Percentiles rank a stretch among this genome's conserved stretches.
These are phyloP conservation scores for Omphalea diandra DNA, from an alignment of 441 rosid species.

Conservation along the genomic window DNA sequence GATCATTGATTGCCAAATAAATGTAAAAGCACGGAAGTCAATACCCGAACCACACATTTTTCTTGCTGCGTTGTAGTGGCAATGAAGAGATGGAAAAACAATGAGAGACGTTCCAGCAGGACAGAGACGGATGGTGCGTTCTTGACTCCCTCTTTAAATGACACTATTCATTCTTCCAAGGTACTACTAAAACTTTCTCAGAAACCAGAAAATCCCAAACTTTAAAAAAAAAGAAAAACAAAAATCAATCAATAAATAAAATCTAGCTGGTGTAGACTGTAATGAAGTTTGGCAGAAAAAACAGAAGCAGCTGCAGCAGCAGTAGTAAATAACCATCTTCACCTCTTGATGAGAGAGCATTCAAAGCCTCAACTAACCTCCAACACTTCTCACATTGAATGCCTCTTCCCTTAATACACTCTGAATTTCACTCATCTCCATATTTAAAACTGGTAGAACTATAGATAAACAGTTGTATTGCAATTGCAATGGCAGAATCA, in stretches of 20 bases:
- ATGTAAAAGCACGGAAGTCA: conserved; percentile 64
- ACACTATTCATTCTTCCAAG: conserved; percentile 18
- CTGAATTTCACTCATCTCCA: conserved; percentile 40
- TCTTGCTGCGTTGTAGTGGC: conserved; percentile 13
- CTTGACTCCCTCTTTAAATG: conserved; percentile 80
- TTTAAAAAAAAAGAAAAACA: conserved; percentile 7
- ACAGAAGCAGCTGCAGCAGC: conserved; percentile 31
- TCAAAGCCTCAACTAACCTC: conserved; percentile 54
- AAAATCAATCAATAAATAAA: conserved; percentile 8
- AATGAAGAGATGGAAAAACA: not conserved
- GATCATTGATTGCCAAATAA: conserved; percentile 21
- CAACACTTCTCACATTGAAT: conserved; percentile 22
- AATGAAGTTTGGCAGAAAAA: conserved; percentile 48
- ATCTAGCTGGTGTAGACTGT: conserved; percentile 40
- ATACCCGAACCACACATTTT: conserved; percentile 94
- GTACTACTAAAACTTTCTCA: conserved; percentile 3
- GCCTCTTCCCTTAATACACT: conserved; percentile 4
- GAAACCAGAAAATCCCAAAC: not conserved
- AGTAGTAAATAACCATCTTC: conserved; percentile 41
- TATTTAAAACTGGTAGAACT: conserved; percentile 49
- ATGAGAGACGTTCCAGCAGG: too few species aligned
- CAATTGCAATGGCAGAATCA: conserved; percentile 36
- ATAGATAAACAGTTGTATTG: conserved; percentile 34
- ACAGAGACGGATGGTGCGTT: conserved; percentile 86
- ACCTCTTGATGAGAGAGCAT: conserved; percentile 41